Base-by-base conservation (phyloP, 441 rosid genomes). In the Oxalis stricta region DNA sequence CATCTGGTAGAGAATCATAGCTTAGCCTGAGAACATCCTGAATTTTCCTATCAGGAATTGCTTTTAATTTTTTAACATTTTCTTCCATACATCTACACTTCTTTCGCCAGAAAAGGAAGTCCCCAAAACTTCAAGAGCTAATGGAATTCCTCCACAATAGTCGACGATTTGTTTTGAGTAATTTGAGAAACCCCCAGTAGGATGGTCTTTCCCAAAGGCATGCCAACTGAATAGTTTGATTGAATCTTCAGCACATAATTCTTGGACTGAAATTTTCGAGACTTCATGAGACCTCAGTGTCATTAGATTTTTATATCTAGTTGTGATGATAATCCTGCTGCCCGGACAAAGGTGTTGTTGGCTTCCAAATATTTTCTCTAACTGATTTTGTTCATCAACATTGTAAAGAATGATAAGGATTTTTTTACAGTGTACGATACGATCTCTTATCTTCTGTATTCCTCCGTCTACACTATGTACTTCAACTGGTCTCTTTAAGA, bases 321-420 rank as follows among this genome's bases (percentile, higher is more conserved):
- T 56, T 33, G 61, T 67, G 26, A 68, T 48, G 6, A 55, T 10
- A 33, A 63, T 51, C 30, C 18, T 55, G 36, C 66, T 68, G 33
- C 63, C 63, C 2, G 48, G 40, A 37, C 37, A 26, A 54, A 52
- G 39, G 65, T 62, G 48, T 37, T 32, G 39, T 10, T 22, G 33
- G 36, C 26, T 39, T 42, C 56, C 63, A 38, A 41, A 16, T 18
- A 56, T n/a, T 26, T 36, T 33, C 38, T 56, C 14, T 1, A 51
- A 40, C 18, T 65, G 63, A 3, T 48, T 59, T 18, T 18, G 12
- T 6, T 55, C 44, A 38, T 60, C 59, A 9, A 60, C 63, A 46
- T 59, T 53, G 18, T 68, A 61, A 9, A 64, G 31, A 29, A 69
- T 24, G 18, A 68, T 11, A 38, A 65, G 38, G 35, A 44, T 49